A percentile compares a stretch with the other conserved stretches of the same genome.
Conservation (phyloP, 2,329 filamentous ascomycete species). For the Colletotrichum sp. region DNA sequence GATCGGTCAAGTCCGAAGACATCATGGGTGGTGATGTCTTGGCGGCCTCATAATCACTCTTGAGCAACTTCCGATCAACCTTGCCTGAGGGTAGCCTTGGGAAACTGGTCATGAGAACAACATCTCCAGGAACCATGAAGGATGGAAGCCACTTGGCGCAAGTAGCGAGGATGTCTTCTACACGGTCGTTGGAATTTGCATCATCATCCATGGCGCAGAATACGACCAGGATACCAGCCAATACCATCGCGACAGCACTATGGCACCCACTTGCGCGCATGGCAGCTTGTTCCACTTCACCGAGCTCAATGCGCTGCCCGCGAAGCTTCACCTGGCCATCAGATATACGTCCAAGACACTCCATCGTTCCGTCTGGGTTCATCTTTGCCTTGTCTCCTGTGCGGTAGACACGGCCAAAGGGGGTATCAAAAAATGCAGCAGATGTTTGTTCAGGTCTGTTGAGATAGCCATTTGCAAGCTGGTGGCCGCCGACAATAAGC, state of each 20-base stretch:
- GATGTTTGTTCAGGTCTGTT: slow-evolving; percentile 80
- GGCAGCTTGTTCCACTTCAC: slow-evolving; percentile 76
- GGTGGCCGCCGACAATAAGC: slow-evolving; percentile 79
- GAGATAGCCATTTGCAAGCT: slow-evolving; percentile 81
- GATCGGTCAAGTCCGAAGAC: not conserved
- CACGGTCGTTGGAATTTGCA: slow-evolving; percentile 5
- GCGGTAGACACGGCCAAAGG: slow-evolving; percentile 76
- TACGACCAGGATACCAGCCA: slow-evolving; percentile 72
- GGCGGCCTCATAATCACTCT: slow-evolving; percentile 20
- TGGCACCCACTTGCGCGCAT: slow-evolving; percentile 67
- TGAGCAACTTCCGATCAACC: slow-evolving; percentile 71
- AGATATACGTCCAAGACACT: slow-evolving; percentile 81
- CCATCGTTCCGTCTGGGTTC: slow-evolving; percentile 70
- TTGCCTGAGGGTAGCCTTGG: slow-evolving; percentile 86
- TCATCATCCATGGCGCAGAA: slow-evolving; percentile 67
- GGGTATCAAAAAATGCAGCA: slow-evolving; percentile 71
- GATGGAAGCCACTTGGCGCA: slow-evolving; percentile 79
- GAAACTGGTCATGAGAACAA: slow-evolving; percentile 68
- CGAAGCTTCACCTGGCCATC: slow-evolving; percentile 86
- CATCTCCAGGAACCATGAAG: slow-evolving; percentile 83
- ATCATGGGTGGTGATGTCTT: not conserved
- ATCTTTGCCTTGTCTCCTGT: slow-evolving; percentile 85
- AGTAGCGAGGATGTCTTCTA: slow-evolving; percentile 52
- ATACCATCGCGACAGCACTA: slow-evolving; percentile 69
- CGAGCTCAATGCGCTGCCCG: slow-evolving; percentile 82